A percentile compares a stretch with the other conserved stretches of the same genome.
These are phyloP conservation scores for Aspergillus vadensis DNA, from an alignment of 2,329 filamentous ascomycete species.

Conservation along the genomic window DNA sequence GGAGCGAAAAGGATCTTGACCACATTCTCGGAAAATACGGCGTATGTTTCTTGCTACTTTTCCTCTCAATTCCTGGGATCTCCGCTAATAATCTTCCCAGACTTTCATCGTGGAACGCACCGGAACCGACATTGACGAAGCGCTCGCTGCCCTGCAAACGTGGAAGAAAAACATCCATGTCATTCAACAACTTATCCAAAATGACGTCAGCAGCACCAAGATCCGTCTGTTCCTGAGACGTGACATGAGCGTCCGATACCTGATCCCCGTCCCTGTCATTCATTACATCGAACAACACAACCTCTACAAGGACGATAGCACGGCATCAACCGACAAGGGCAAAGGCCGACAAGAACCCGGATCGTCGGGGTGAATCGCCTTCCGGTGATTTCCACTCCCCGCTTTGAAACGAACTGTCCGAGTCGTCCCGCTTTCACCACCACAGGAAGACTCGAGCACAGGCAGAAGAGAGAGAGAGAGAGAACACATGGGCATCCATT, in stretches of 20 bases:
- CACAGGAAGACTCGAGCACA: neutral
- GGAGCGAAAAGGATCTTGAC: conserved; percentile 81
- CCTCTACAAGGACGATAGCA: conserved; percentile 61
- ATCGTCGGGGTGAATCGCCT: conserved; percentile 29
- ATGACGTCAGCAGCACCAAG: conserved; percentile 80
- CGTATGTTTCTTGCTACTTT: conserved; percentile 30
- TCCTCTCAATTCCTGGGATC: neutral
- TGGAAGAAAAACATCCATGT: conserved; percentile 87
- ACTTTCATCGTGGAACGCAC: conserved; percentile 85
- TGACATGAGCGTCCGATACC: conserved; percentile 79
- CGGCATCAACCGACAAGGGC: conserved; percentile 36
- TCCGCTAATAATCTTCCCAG: conserved; percentile 20
- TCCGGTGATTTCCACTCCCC: neutral
- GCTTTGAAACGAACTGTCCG: neutral
- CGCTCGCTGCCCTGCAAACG: conserved; percentile 74
- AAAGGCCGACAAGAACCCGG: conserved; percentile 32
- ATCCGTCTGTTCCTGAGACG: conserved; percentile 78
- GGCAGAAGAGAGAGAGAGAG: neutral
- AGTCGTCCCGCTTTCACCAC: neutral
- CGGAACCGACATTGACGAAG: conserved; percentile 86
- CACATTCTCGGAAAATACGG: conserved; percentile 84
- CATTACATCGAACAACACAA: conserved; percentile 70
- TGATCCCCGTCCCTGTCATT: conserved; percentile 73
- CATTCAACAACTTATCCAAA: conserved; percentile 84
- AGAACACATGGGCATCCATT: neutral